Conservation (phyloP, 768 basidiomycete genomes). For the Russula foetens region DNA sequence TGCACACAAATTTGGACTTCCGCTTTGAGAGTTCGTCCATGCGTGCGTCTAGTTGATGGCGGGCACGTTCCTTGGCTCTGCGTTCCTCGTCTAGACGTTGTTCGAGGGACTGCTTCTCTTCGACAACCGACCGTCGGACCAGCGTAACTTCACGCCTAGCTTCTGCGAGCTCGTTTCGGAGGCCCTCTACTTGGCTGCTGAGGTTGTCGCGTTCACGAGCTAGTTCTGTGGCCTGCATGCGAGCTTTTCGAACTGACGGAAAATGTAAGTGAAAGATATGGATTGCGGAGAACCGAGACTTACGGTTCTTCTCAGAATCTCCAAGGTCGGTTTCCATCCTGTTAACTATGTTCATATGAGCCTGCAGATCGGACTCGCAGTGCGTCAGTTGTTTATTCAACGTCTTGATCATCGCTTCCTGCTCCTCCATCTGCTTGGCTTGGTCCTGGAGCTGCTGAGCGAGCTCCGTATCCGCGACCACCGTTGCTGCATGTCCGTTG, state of each 20-base stretch:
- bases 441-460: constrained; percentile 60
- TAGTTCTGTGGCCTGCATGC: constrained; percentile 87
- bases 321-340: constrained; percentile 80
- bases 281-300: constrained; percentile 28
- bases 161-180: constrained; percentile 68
- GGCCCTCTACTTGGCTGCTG: constrained; percentile 51
- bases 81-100: constrained; percentile 80
- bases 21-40: constrained; percentile 80
- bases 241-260: constrained; percentile 75
- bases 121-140: constrained; percentile 71
- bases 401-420: constrained; percentile 87
- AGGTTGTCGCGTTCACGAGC: constrained; percentile 79
- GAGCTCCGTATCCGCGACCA: constrained; percentile 47
- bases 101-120: constrained; percentile 85
- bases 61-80: constrained; percentile 79
- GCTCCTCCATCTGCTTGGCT: constrained; percentile 69
- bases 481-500: constrained; percentile 27
- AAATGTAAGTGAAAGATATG: not conserved
- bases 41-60: constrained; percentile 78
- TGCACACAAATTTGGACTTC: constrained; percentile 89
- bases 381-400: constrained; percentile 91
- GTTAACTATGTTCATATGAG: constrained; percentile 83
- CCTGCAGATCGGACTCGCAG: constrained; percentile 84
- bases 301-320: constrained; percentile 90
- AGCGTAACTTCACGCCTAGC: constrained; percentile 72